phyloP scores from a whole-genome alignment of 2,329 filamentous ascomycete species.

The Plectosphaerella plurivora region DNA sequence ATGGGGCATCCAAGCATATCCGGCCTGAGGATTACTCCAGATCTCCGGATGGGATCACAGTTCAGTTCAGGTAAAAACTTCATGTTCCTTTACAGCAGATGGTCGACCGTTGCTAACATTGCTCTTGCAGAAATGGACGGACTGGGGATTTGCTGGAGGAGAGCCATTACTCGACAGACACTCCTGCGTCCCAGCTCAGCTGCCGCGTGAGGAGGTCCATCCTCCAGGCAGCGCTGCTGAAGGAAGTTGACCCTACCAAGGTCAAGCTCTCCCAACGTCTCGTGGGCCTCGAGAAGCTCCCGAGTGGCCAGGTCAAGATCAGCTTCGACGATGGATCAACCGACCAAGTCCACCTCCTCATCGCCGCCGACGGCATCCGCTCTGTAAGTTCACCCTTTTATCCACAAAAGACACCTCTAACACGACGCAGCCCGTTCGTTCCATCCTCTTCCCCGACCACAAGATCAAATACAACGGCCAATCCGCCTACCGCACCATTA shows the following conservation, averaged over 20 bases:
- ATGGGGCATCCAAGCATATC: conserved; percentile 25
- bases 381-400: conserved; percentile 26
- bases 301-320: conserved; percentile 29
- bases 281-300: conserved; percentile 28
- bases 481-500: conserved; percentile 26
- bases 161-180: conserved; percentile 14
- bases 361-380: conserved; percentile 49
- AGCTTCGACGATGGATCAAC: conserved; percentile 37
- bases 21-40: conserved; percentile 23
- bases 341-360: conserved; percentile 38
- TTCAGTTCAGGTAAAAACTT: conserved; percentile 16
- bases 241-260: conserved; percentile 34
- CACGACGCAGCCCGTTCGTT: conserved; percentile 36
- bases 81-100: no score
- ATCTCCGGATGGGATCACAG: conserved; percentile 16
- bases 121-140: conserved; percentile 20
- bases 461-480: conserved; percentile 37
- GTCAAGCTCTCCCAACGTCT: conserved; percentile 43
- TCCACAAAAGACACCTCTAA: conserved; percentile 14
- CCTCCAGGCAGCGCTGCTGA: conserved; percentile 43
- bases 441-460: conserved; percentile 35
- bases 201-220: conserved; percentile 26
- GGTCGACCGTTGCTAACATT: not conserved
- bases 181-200: conserved; percentile 18
- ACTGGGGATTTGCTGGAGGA: conserved; percentile 21